These are phyloP conservation scores for Lasiosphaeriaceae sp. DNA, from an alignment of 495 filamentous ascomycete genomes.

Conservation along the genomic window DNA sequence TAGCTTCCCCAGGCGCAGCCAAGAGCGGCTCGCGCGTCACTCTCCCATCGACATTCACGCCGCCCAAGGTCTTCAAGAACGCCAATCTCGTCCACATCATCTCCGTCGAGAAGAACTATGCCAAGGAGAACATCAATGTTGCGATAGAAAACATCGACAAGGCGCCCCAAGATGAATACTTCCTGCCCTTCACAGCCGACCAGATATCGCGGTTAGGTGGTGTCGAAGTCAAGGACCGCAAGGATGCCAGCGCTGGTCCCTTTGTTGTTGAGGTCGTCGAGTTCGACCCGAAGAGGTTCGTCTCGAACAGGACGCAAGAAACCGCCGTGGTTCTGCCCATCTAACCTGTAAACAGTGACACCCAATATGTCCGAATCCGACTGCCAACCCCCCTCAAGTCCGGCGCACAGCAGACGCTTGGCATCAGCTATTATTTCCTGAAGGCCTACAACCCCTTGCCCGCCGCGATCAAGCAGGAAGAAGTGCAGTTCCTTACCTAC, in stretches of 20 bases:
- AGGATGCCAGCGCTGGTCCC: slow-evolving; percentile 59
- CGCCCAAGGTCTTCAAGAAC: slow-evolving; percentile 87
- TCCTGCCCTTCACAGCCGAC: slow-evolving; percentile 72
- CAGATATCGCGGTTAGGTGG: slow-evolving; percentile 73
- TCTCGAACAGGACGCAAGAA: not conserved
- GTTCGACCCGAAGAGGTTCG: slow-evolving; percentile 59
- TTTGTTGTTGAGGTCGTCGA: slow-evolving; percentile 67
- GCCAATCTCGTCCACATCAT: slow-evolving; percentile 83
- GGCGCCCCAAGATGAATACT: slow-evolving; percentile 81
- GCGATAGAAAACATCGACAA: slow-evolving; percentile 80
- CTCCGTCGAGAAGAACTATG: slow-evolving; percentile 88
- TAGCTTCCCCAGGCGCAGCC: slow-evolving; percentile 34
- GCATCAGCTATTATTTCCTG: slow-evolving; percentile 78
- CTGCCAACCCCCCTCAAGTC: slow-evolving; percentile 71
- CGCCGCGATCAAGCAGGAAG: slow-evolving; percentile 70
- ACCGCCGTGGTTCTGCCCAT: not conserved
- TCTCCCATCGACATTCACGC: slow-evolving; percentile 72
- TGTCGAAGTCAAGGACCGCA: slow-evolving; percentile 88
- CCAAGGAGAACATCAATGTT: slow-evolving; percentile 86
- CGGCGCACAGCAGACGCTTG: slow-evolving; percentile 74
- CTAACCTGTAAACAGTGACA: slow-evolving; percentile 49
- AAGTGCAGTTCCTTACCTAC: slow-evolving; percentile 83
- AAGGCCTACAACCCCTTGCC: slow-evolving; percentile 74
- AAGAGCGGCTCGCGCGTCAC: slow-evolving; percentile 36
- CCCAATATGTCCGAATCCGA: slow-evolving; percentile 79